phyloP scores from a whole-genome alignment of 2,329 filamentous ascomycete species.

The Penicillium italicum region DNA sequence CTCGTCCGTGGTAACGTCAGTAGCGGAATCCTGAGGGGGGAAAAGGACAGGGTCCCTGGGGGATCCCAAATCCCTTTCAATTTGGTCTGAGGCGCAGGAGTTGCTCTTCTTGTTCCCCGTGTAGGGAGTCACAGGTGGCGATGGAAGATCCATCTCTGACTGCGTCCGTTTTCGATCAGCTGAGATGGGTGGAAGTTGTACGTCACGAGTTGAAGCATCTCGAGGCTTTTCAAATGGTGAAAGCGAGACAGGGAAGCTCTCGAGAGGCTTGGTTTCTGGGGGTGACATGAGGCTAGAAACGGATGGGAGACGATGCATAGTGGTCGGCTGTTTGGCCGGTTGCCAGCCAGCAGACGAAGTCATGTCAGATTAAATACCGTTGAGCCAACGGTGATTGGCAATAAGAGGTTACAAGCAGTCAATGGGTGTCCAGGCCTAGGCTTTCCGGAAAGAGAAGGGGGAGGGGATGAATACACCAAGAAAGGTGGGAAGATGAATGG shows the following conservation, averaged over 20 bases:
- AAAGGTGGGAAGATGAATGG: background rate
- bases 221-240: slow-evolving; percentile 31
- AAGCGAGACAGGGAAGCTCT: slow-evolving; percentile 40
- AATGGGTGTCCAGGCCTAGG: background rate
- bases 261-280: slow-evolving; percentile 50
- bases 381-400: background rate
- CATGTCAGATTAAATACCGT: slow-evolving; percentile 21
- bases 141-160: slow-evolving; percentile 45
- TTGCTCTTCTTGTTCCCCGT: slow-evolving; percentile 40
- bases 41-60: slow-evolving; percentile 44
- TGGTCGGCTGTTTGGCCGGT: slow-evolving; percentile 20
- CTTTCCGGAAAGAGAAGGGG: background rate
- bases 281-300: slow-evolving; percentile 47
- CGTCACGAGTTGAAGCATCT: slow-evolving; percentile 27
- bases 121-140: slow-evolving; percentile 46
- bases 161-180: slow-evolving; percentile 41
- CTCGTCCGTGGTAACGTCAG: slow-evolving; percentile 37
- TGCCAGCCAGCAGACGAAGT: slow-evolving; percentile 25
- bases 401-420: background rate
- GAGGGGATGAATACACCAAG: slow-evolving; percentile 1
- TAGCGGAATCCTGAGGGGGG: slow-evolving; percentile 35
- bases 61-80: slow-evolving; percentile 30
- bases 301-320: slow-evolving; percentile 43
- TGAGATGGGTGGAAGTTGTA: slow-evolving; percentile 43
- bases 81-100: slow-evolving; percentile 32